Percentiles rank a stretch among this genome's conserved stretches.
Evolutionary conservation across 768 basidiomycete genomes (phyloP).

Genomic region (Leccinum arenicola): DNA sequence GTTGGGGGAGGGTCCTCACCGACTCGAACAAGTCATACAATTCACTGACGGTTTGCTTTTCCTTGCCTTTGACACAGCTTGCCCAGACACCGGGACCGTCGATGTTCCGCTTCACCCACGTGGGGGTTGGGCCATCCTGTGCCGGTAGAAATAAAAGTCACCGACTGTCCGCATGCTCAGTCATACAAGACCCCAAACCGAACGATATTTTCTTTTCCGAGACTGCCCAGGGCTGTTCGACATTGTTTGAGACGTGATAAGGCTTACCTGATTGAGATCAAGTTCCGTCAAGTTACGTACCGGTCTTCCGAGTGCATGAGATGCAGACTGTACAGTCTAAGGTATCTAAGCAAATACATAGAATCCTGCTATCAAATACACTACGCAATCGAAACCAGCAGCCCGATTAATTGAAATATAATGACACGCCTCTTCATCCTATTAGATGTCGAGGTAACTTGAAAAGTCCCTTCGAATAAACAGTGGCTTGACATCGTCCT

Average conservation of each 20-base stretch:
- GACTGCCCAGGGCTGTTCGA: slow-evolving; percentile 17
- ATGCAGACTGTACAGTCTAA: slow-evolving; percentile 4
- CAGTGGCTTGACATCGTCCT: neutral
- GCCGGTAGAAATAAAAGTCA: slow-evolving; percentile 1
- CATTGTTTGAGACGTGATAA: slow-evolving; percentile 13
- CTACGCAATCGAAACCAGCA: slow-evolving; percentile 4
- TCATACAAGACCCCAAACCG: slow-evolving; percentile 34
- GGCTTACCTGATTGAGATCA: neutral
- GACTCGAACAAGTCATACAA: slow-evolving; percentile 76
- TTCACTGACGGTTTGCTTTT: slow-evolving; percentile 74
- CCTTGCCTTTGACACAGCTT: slow-evolving; percentile 83
- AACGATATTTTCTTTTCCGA: slow-evolving; percentile 50
- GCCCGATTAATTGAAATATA: slow-evolving; percentile 30
- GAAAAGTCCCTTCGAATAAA: slow-evolving; percentile 1
- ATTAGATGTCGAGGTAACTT: slow-evolving; percentile 2
- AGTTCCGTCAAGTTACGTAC: neutral
- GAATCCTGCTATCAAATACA: slow-evolving; percentile 10
- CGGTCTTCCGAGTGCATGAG: neutral
- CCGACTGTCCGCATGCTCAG: neutral
- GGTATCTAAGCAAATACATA: slow-evolving; percentile 20
- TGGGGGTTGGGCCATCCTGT: slow-evolving; percentile 61
- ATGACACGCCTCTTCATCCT: slow-evolving; percentile 11
- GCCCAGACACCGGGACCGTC: slow-evolving; percentile 87
- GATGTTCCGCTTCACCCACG: slow-evolving; percentile 62
- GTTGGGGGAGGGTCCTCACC: slow-evolving; percentile 41